These are phyloP conservation scores for Phlegmacium glaucopus DNA, from an alignment of 768 basidiomycete species.

Conservation along the genomic window DNA sequence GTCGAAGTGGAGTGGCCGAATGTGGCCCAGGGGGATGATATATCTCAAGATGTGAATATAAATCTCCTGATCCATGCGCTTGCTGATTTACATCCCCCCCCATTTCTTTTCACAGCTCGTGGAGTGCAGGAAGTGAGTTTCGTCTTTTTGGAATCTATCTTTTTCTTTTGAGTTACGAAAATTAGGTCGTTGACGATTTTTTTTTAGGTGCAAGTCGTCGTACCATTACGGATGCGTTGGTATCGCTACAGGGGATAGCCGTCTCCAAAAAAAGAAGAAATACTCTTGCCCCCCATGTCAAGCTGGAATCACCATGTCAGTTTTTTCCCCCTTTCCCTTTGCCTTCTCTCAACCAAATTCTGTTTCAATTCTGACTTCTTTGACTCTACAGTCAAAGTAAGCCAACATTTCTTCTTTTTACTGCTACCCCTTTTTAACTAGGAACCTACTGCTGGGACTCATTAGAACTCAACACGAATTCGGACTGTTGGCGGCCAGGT, in stretches of 20 bases:
- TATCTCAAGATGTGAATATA: no score
- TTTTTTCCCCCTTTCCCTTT: conserved; percentile 4
- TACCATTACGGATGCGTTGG: conserved; percentile 53
- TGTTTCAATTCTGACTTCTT: not conserved
- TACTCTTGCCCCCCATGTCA: conserved; percentile 45
- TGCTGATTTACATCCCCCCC: not conserved
- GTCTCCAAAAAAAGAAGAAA: conserved; percentile 25
- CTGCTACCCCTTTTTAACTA: not conserved
- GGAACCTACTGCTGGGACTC: not conserved
- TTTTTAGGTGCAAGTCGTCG: conserved; percentile 39
- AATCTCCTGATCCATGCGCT: no score
- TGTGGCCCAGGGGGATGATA: no score
- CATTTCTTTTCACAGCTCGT: conserved; percentile 20
- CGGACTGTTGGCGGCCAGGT: conserved; percentile 2
- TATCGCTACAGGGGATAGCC: conserved; percentile 31
- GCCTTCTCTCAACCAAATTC: not conserved
- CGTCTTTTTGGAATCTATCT: not conserved
- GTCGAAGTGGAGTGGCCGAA: no score
- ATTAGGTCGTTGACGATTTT: not conserved
- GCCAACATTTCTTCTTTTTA: not conserved
- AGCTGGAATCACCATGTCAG: conserved; percentile 23
- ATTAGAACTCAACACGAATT: not conserved
- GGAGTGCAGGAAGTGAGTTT: conserved; percentile 22
- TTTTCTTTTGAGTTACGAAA: not conserved
- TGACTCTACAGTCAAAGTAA: not conserved